Evolutionary conservation across 2,329 filamentous ascomycete genomes (phyloP), one percentile per base, ranked within the genome.

Genomic region (Peltaster fructicola): DNA sequence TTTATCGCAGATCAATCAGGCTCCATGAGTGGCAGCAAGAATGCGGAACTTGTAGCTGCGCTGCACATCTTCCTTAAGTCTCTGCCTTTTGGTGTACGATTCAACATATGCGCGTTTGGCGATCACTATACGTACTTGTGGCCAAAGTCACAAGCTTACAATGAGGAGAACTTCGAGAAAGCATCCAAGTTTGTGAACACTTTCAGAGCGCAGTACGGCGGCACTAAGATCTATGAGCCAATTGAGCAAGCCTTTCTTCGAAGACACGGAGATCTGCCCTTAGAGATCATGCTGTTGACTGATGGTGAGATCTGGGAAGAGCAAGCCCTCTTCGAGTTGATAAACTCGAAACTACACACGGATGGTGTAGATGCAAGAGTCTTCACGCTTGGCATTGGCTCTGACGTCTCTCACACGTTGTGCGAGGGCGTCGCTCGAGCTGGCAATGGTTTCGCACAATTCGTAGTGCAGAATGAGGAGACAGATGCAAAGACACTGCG

Each of bases 1-100:
- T 80, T 82, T 35, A 52, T 82, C 4, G 73, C 70, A 27, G 76
- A 82, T 43, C 63, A 73, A 25, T 77, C 71, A 28, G 73, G 72
- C 0, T 76, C 70, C 30, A 76, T 76, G 72, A 14, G 20, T 0
- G 40, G 46, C 1, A 33, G 35, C 4, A 64, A 61, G 18, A 73
- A 74, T 2, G 33, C 36, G 1, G 59, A 68, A 15, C 54, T 73
- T 3, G 50, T 58, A 13, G 48, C 58, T 1, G 69, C 70, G 1
- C 52, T 77, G 12, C 57, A 62, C 4, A 52, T 76, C 12, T 76
- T 77, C 36, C 50, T 77, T 29, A 73, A 72, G 41, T 74, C 68
- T 0, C 51, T 78, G 2, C 70, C 70, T 0, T 37, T 70, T 2
- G 68, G 69, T 4, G 55, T 65, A 32, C 66, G 66, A 38, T 78